Conservation (phyloP, 305 asterid species). For the Petunia hybrid region DNA sequence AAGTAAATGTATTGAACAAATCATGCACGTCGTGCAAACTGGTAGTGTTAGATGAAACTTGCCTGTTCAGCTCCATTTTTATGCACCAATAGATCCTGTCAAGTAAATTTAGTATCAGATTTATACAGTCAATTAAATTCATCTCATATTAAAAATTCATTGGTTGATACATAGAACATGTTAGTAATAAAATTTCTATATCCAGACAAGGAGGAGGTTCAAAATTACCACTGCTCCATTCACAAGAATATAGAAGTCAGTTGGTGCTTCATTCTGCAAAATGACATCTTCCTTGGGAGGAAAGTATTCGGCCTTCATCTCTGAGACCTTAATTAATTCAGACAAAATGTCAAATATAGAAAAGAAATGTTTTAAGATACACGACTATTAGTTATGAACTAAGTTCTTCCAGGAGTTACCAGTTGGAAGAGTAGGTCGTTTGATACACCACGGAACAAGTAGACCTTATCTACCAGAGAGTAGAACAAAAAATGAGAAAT, state of each 20-base stretch:
- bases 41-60: constrained; percentile 35
- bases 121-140: not conserved
- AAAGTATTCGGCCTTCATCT: constrained; percentile 49
- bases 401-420: constrained; percentile 44
- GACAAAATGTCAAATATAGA: too few relatives aligned
- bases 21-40: not conserved
- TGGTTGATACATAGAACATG: too few relatives aligned
- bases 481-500: constrained; percentile 80
- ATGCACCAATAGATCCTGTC: constrained; percentile 62
- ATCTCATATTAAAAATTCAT: not conserved
- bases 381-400: too few relatives aligned
- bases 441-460: constrained; percentile 57
- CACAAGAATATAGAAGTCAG: constrained; percentile 53
- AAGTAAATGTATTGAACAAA: not conserved
- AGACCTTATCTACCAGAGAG: constrained; percentile 44
- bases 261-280: constrained; percentile 17
- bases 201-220: not conserved
- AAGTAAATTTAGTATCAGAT: not conserved
- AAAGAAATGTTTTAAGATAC: too few relatives aligned
- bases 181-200: not conserved
- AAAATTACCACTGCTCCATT: constrained; percentile 24
- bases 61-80: constrained; percentile 65
- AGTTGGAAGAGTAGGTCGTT: constrained; percentile 79
- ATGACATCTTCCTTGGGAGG: too few relatives aligned
- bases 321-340: constrained; percentile 45